Evolutionary conservation across 768 basidiomycete species (phyloP), one percentile per base, ranked within the genome.

Genomic region (Chlorophyllum brunneum): DNA sequence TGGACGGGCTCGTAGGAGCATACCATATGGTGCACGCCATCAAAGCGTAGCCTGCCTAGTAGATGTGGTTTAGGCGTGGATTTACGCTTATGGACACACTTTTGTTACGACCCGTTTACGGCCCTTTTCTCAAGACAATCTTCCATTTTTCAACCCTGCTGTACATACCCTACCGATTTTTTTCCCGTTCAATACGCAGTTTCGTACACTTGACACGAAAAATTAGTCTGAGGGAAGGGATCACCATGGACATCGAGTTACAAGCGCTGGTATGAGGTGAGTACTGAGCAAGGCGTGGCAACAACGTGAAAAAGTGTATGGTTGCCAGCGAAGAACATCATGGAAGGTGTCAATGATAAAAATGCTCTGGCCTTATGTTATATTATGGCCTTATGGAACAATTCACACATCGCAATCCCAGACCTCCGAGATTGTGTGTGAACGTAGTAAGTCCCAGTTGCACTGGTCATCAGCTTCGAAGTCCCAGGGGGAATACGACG

Each of bases 21-120:
- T 77, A 79, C 59, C 70, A 76, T 56, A 74, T 76, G 1, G 82
- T 82, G 29, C 72, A 78, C 66, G 77, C 77, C 7, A 60, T 61
- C 29, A 67, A 55, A 13, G 13, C 33, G 9, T 33, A 37, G 37
- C 24, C 36, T 16, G 36, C 36, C 15, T 13, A 11, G 36, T 15
- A 37, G 31, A n/a, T 37, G 36, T 15, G 36, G 36, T 15, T 13
- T 6, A 37, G 36, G 36, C 31, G 18, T 16, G 36, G 36, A 37
- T 37, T 18, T 40, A 7, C 16, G 38, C 20, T 40, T 40, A n/a
- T 37, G 36, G 36, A 22, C 45, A 18, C 10, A 31, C 30, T n/a
- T 20, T 29, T 10, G 23, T 39, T 39, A 29, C 18, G 37, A 39
- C 38, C 34, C 11, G 24, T 37, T 30, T 49, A 6, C 23, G 26